These are phyloP conservation scores for Trametes sp. DNA, from an alignment of 1,284 basidiomycete species.

Conservation along the genomic window DNA sequence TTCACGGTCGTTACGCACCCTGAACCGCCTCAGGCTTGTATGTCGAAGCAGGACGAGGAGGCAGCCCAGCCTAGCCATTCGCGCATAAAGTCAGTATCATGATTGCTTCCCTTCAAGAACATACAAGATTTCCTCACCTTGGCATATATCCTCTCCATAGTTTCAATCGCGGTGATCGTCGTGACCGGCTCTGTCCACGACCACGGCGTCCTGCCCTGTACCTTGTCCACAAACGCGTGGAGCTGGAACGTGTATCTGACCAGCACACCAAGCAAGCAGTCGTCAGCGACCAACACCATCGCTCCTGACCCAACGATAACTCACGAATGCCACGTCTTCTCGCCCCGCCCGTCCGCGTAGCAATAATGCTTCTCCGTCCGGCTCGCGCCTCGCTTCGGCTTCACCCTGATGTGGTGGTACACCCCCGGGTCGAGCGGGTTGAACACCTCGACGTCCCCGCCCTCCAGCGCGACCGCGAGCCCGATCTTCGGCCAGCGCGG, in stretches of 20 bases:
- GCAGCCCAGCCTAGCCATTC: neutral
- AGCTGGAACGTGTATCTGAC: slow-evolving; percentile 62
- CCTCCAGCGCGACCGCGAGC: slow-evolving; percentile 46
- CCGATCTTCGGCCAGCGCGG: slow-evolving; percentile 37
- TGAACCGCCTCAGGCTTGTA: neutral
- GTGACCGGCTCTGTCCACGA: slow-evolving; percentile 61
- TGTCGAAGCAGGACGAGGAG: neutral
- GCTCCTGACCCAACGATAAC: slow-evolving; percentile 12
- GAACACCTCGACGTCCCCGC: slow-evolving; percentile 48
- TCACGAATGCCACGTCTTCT: slow-evolving; percentile 63
- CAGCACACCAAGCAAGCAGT: neutral
- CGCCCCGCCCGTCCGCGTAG: slow-evolving; percentile 52
- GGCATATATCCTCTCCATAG: slow-evolving; percentile 63
- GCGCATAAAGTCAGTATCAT: neutral
- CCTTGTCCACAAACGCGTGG: slow-evolving; percentile 62
- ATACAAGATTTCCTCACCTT: slow-evolving; percentile 44
- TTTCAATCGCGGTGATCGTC: slow-evolving; percentile 59
- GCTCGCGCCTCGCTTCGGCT: slow-evolving; percentile 43
- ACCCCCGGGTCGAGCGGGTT: slow-evolving; percentile 48
- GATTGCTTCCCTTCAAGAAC: too few species aligned
- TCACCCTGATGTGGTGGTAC: slow-evolving; percentile 53
- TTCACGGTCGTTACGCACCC: too few species aligned
- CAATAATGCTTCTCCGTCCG: slow-evolving; percentile 52
- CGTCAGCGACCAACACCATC: neutral
- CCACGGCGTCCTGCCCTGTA: slow-evolving; percentile 57